Percentiles rank a stretch among this genome's conserved stretches.
These are phyloP conservation scores for Peronospora destructor DNA, from an alignment of 352 stramenopile species.

Conservation along the genomic window DNA sequence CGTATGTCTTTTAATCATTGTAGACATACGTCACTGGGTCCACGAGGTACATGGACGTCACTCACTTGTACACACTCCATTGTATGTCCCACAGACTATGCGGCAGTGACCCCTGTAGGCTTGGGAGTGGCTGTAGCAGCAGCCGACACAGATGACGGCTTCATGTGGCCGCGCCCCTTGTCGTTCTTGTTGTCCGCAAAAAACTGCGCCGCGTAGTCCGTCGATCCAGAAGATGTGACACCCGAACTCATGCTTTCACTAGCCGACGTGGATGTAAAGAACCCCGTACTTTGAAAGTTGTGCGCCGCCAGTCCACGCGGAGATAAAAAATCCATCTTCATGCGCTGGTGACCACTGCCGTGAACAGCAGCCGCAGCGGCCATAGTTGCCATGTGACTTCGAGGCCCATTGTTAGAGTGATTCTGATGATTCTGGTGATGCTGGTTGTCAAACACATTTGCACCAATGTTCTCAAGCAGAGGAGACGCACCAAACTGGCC, in stretches of 20 bases:
- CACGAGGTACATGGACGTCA: constrained; percentile 11
- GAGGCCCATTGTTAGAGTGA: constrained; percentile 8
- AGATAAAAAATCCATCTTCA: constrained; percentile 56
- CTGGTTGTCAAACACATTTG: constrained; percentile 55
- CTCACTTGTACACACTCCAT: constrained; percentile 19
- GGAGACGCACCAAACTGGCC: constrained; percentile 39
- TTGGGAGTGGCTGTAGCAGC: constrained; percentile 35
- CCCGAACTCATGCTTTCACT: constrained; percentile 15
- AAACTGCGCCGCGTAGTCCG: constrained; percentile 64
- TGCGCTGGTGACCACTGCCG: constrained; percentile 27
- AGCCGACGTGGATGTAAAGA: constrained; percentile 15
- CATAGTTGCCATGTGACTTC: constrained; percentile 26
- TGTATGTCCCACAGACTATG: constrained; percentile 16
- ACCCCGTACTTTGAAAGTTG: constrained; percentile 37
- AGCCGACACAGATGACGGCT: constrained; percentile 27
- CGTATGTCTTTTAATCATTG: constrained; percentile 4
- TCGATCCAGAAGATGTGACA: constrained; percentile 15
- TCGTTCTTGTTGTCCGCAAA: constrained; percentile 51
- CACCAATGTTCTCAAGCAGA: constrained; percentile 54
- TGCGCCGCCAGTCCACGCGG: constrained; percentile 21
- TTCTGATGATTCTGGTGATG: constrained; percentile 15
- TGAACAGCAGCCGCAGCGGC: constrained; percentile 24
- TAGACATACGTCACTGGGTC: constrained; percentile 7
- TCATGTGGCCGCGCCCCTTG: constrained; percentile 35
- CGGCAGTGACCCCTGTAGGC: constrained; percentile 40